These are phyloP conservation scores for Punica granatum DNA, from an alignment of 345 rosid genomes.

Conservation along the genomic window DNA sequence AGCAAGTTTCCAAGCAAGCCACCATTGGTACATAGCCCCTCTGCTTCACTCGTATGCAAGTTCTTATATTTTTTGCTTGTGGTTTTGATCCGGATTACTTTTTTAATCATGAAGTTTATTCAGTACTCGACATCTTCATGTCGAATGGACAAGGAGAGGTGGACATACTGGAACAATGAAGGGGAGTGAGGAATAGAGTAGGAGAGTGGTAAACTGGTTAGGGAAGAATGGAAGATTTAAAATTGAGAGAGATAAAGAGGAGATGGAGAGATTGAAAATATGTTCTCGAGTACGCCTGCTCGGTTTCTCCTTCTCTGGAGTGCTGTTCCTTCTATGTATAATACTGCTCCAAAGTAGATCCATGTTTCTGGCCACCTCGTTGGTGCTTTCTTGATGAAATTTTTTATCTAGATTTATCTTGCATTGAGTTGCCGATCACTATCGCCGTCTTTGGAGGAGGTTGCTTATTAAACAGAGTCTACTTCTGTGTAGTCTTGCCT, in stretches of 20 bases:
- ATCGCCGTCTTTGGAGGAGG: neutral
- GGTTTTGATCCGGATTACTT: too few relatives aligned
- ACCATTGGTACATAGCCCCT: conserved; percentile 49
- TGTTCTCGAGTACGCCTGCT: too few relatives aligned
- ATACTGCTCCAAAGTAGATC: too few relatives aligned
- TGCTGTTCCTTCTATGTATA: too few relatives aligned
- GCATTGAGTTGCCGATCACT: neutral
- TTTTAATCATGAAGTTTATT: too few relatives aligned
- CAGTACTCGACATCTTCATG: too few relatives aligned
- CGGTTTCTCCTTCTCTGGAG: too few relatives aligned
- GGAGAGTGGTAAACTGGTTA: neutral
- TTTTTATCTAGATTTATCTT: neutral
- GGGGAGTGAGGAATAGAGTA: neutral
- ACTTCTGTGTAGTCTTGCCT: neutral
- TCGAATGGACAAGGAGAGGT: too few relatives aligned
- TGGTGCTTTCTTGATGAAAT: too few relatives aligned
- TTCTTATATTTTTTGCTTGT: neutral
- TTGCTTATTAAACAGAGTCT: neutral
- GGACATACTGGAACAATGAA: neutral
- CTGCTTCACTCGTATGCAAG: neutral
- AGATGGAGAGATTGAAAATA: neutral
- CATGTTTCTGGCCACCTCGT: too few relatives aligned
- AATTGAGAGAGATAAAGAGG: neutral
- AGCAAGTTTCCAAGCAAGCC: conserved; percentile 77
- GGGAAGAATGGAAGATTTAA: neutral